Percentiles rank a stretch among this genome's conserved stretches.
phyloP scores from a whole-genome alignment of 768 basidiomycete species.

The Boletales sp. region DNA sequence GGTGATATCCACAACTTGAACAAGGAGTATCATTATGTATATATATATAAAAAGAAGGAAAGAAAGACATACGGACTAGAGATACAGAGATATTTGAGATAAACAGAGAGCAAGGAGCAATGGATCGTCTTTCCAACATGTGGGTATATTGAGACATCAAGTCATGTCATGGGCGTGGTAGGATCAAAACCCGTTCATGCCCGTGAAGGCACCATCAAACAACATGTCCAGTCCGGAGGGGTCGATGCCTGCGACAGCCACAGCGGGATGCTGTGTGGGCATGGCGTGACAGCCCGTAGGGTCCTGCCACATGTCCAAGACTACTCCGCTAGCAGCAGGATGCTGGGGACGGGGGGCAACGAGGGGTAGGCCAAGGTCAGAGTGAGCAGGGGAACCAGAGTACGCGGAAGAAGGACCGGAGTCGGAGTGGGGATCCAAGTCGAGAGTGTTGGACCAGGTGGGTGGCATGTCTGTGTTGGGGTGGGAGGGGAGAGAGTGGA shows the following conservation, averaged over 20 bases:
- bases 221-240: slow-evolving; percentile 12
- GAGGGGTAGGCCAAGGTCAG: slow-evolving; percentile 27
- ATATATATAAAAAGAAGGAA: no score
- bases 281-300: neutral
- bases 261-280: neutral
- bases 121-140: no score
- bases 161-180: no score
- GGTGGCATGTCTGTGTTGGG: neutral
- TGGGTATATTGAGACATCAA: no score
- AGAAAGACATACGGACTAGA: no score
- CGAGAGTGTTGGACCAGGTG: slow-evolving; percentile 1
- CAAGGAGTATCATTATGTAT: no score
- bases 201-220: slow-evolving; percentile 8
- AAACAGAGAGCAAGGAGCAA: no score
- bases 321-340: neutral
- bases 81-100: no score
- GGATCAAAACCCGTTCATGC: slow-evolving; percentile 12
- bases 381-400: slow-evolving; percentile 38
- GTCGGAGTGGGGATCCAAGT: no score
- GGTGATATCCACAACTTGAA: no score
- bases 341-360: slow-evolving; percentile 28
- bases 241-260: slow-evolving; percentile 5
- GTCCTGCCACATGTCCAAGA: slow-evolving; percentile 23
- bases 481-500: neutral
- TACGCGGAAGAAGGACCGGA: slow-evolving; percentile 42